Evolutionary conservation across 2,329 filamentous ascomycete genomes (phyloP).

Genomic region (Pseudogymnoascus sp.): DNA sequence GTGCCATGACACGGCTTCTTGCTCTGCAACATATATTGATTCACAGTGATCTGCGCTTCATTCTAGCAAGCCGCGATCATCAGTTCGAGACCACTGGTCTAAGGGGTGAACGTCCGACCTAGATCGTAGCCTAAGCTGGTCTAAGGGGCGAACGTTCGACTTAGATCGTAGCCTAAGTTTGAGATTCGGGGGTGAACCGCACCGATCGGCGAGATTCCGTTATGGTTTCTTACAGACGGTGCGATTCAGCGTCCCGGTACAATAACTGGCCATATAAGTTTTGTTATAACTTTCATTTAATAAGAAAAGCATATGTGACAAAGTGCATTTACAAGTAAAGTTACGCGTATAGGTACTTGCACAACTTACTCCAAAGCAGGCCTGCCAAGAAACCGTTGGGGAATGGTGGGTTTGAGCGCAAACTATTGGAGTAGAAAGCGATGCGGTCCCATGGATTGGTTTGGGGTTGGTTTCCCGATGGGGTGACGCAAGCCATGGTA

Average conservation of each 20-base stretch:
- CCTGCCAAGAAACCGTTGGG: background rate
- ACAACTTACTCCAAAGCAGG: background rate
- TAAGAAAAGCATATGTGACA: background rate
- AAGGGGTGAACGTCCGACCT: background rate
- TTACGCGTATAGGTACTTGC: background rate
- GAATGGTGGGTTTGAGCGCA: background rate
- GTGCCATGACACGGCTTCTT: background rate
- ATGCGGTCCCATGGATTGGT: background rate
- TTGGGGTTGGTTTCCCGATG: background rate
- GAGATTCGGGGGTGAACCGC: background rate
- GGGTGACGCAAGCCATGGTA: background rate
- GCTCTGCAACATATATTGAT: background rate
- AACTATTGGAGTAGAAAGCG: background rate
- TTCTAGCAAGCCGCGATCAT: background rate
- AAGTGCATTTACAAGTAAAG: background rate
- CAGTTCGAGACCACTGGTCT: background rate
- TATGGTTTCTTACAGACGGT: background rate
- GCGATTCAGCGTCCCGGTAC: background rate
- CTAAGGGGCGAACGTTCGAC: background rate
- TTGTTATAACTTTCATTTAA: background rate
- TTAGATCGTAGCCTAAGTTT: background rate
- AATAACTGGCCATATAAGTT: background rate
- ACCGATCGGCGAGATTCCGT: background rate
- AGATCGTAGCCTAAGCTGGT: background rate
- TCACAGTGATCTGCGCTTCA: background rate